Conservation (phyloP, 164 flowering plant species). For the Euptelea pleiosperma region DNA sequence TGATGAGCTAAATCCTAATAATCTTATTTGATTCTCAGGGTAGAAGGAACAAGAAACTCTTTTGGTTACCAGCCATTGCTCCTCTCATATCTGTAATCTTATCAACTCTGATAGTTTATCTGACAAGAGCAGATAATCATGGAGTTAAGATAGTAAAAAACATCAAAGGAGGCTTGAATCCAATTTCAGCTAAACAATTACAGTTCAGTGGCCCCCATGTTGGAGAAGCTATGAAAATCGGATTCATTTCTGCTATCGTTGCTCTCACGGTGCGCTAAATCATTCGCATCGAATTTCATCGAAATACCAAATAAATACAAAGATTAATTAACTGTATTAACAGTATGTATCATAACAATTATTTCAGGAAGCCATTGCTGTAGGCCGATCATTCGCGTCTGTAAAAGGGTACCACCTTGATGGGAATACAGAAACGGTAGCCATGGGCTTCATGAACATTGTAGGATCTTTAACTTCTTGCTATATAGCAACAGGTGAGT, state of each 20-base stretch:
- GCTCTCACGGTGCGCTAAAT: slow-evolving; percentile 61
- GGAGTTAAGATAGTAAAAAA: slow-evolving; percentile 73
- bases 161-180: slow-evolving; percentile 69
- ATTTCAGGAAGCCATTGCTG: slow-evolving; percentile 84
- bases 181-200: slow-evolving; percentile 53
- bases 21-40: no score
- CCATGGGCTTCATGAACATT: slow-evolving; percentile 81
- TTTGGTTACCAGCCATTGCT: slow-evolving; percentile 85
- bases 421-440: slow-evolving; percentile 89
- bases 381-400: slow-evolving; percentile 82
- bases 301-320: no score
- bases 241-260: slow-evolving; percentile 54
- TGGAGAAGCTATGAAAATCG: slow-evolving; percentile 55
- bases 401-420: slow-evolving; percentile 74
- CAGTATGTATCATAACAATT: no score
- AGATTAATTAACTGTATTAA: no score
- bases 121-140: slow-evolving; percentile 64
- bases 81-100: slow-evolving; percentile 68
- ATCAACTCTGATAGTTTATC: slow-evolving; percentile 60
- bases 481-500: slow-evolving; percentile 80
- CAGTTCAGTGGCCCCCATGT: slow-evolving; percentile 46
- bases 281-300: no score
- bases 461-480: slow-evolving; percentile 81
- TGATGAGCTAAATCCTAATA: no score
- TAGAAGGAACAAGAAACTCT: slow-evolving; percentile 63